Conservation (phyloP, 306 rosid genomes). For the Rosa multiflora region DNA sequence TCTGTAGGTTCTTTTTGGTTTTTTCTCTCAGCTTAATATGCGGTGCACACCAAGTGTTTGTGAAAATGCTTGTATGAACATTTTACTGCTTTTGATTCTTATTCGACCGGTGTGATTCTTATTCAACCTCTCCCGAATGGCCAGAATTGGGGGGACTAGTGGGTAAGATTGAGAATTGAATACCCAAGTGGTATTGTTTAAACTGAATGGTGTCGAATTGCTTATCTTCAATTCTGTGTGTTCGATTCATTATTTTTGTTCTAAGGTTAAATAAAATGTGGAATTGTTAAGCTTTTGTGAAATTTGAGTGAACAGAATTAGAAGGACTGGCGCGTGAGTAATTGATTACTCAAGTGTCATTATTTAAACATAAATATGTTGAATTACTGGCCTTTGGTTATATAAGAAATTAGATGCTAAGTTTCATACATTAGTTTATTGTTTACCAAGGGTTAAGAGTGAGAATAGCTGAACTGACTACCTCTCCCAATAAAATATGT, state of each 20-base stretch:
- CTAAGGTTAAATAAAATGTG: neutral
- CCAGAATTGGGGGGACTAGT: neutral
- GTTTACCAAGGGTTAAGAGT: neutral
- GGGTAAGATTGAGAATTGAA: slow-evolving; percentile 17
- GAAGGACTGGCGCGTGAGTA: slow-evolving; percentile 5
- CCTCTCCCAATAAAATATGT: neutral
- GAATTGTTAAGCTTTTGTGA: neutral
- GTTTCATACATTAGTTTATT: slow-evolving; percentile 7
- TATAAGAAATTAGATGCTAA: neutral
- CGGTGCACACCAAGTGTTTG: too few relatives aligned
- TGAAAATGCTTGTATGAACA: too few relatives aligned
- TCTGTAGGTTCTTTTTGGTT: too few relatives aligned
- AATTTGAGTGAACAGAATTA: neutral
- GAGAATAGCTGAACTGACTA: neutral
- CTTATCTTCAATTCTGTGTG: neutral
- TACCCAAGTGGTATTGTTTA: neutral
- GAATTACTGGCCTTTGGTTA: neutral
- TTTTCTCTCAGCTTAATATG: too few relatives aligned
- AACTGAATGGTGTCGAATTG: neutral
- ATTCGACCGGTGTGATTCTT: too few relatives aligned
- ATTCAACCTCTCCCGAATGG: too few relatives aligned
- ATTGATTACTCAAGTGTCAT: neutral
- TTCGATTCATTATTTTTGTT: neutral
- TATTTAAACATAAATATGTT: neutral
- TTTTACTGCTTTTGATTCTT: too few relatives aligned